Conservation (phyloP, 2,329 filamentous ascomycete genomes). For the Diplodia corticola region DNA sequence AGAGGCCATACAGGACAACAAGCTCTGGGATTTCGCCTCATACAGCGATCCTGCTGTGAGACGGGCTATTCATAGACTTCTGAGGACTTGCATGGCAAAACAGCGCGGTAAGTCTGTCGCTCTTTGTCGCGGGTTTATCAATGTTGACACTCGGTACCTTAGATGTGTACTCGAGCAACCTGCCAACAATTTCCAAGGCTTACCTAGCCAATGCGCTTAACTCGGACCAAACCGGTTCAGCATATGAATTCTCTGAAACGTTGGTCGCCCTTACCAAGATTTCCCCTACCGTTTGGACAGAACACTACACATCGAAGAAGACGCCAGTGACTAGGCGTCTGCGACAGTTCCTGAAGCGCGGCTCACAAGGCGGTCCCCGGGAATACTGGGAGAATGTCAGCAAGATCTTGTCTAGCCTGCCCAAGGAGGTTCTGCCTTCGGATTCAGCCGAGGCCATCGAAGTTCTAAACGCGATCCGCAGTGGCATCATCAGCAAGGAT, state of each 20-base stretch:
- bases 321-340: constrained; percentile 60
- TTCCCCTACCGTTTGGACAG: constrained; percentile 73
- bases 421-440: constrained; percentile 56
- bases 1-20: constrained; percentile 63
- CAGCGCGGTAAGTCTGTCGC: constrained; percentile 39
- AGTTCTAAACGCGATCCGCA: constrained; percentile 67
- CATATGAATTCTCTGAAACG: constrained; percentile 67
- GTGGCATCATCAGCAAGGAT: constrained; percentile 71
- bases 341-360: constrained; percentile 73
- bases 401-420: constrained; percentile 60
- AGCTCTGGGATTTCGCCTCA: constrained; percentile 60
- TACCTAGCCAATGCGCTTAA: constrained; percentile 75
- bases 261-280: constrained; percentile 65
- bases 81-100: constrained; percentile 53
- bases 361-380: constrained; percentile 74
- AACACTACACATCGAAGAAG: constrained; percentile 60
- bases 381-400: constrained; percentile 73
- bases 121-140: not conserved
- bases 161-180: constrained; percentile 38
- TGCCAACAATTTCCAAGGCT: constrained; percentile 62
- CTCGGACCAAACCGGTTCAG: constrained; percentile 71
- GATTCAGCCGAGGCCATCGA: constrained; percentile 57
- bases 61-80: constrained; percentile 57
- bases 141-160: not conserved
- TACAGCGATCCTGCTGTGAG: constrained; percentile 60